Evolutionary conservation across 169 alveolate genomes (phyloP), one percentile per base, ranked within the genome.

Genomic region (Toxoplasma gondii): DNA sequence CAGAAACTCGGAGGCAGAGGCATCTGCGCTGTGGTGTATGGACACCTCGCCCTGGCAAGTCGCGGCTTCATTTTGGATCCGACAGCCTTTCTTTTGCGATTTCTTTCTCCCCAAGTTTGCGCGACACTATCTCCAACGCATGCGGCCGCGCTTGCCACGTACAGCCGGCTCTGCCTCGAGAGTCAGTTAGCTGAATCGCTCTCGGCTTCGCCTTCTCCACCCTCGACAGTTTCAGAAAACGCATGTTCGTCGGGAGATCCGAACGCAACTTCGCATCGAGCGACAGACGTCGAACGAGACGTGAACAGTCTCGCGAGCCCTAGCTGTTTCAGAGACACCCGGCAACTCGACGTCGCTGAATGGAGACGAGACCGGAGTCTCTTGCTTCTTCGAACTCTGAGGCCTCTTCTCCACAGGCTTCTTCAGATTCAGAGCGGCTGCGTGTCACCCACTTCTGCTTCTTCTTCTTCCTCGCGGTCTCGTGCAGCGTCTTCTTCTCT

Each of bases 1-100:
- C 49, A n/a, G 84, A 24, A 22, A 0, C 90, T 82, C 16, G 67
- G 90, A 12, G 90, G 90, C 38, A 12, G 67, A 43, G 90, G 90
- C 38, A 29, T 82, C 17, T 82, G 90, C 38, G 67, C 90, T 0
- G 90, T 44, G 90, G 69, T 82, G 90, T 82, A 82, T 43, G 90
- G n/a, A 41, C 90, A 82, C 90, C 64, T 82, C 43, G 67, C 41
- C 36, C 29, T 82, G 10, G 4, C 7, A 9, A 12, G 67, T 1
- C 67, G 4, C 41, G 39, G 27, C 45, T 39, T 39, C 22, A 1
- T 41, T 27, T 17, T 82, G 27, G 90, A 82, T 31, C 54, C 64
- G 17, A 17, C 7, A 22, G 12, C 38, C 4, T 82, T 82, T 44
- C 67, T 82, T 22, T n/a, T 4, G 36, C 53, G 41, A 41, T 43